Evolutionary conservation across 768 basidiomycete genomes (phyloP).

Genomic region (Sarcomyxa edulis): DNA sequence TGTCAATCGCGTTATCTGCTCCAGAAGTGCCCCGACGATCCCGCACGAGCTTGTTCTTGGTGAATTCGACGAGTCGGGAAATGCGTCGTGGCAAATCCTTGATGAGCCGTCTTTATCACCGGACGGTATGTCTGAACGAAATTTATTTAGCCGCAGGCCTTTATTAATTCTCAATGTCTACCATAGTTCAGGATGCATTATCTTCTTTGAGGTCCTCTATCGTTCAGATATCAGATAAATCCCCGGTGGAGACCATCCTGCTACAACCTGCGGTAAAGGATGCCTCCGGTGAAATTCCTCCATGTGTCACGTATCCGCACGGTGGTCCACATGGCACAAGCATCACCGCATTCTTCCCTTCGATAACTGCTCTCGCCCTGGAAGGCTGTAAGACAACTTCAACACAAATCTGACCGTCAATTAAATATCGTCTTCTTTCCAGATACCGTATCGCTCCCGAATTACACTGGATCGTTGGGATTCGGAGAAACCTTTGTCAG

Average conservation of each 20-base stretch:
- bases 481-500: conserved; percentile 60
- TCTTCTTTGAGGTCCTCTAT: conserved; percentile 34
- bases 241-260: conserved; percentile 51
- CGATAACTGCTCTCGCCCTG: conserved; percentile 38
- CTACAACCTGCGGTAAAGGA: conserved; percentile 25
- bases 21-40: conserved; percentile 40
- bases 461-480: conserved; percentile 66
- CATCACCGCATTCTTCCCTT: conserved; percentile 42
- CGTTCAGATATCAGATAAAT: conserved; percentile 42
- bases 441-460: conserved; percentile 58
- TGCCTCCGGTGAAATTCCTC: conserved; percentile 20
- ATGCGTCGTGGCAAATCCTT: conserved; percentile 36
- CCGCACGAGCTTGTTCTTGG: conserved; percentile 50
- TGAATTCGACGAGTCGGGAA: too few species aligned
- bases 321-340: conserved; percentile 57
- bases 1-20: conserved; percentile 34
- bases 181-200: conserved; percentile 38
- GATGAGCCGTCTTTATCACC: conserved; percentile 34
- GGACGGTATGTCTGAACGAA: conserved; percentile 27
- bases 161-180: not conserved
- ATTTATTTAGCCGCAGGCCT: too few species aligned
- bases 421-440: conserved; percentile 2
- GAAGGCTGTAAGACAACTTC: conserved; percentile 51
- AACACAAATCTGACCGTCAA: not conserved
- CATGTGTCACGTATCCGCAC: conserved; percentile 51